Conservation (phyloP, 768 basidiomycete species). For the Ramaria rubella region DNA sequence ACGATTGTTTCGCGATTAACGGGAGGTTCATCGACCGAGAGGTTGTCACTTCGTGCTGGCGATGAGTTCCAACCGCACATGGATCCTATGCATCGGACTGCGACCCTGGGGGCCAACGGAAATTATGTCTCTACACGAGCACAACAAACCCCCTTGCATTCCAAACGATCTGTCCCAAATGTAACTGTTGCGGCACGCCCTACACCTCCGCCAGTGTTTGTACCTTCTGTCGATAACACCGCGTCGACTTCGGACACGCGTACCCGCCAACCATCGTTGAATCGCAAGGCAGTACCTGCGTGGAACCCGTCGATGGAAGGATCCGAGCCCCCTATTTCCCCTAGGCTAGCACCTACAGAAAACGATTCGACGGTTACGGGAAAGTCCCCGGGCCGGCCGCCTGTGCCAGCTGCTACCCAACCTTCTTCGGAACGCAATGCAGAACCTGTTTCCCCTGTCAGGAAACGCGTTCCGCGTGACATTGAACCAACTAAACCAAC, state of each 20-base stretch:
- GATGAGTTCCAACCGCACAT: not conserved
- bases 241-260: constrained; percentile 10
- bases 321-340: constrained; percentile 17
- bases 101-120: not conserved
- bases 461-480: constrained; percentile 1
- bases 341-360: constrained; percentile 15
- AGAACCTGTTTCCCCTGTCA: not conserved
- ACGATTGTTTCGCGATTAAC: constrained; percentile 6
- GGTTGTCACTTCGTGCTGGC: not conserved
- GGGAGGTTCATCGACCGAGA: constrained; percentile 6
- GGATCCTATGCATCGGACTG: not conserved
- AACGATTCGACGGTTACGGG: not conserved
- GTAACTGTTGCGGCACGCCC: not conserved
- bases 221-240: not conserved
- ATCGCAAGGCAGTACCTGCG: constrained; percentile 24
- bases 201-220: not conserved
- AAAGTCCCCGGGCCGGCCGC: not conserved
- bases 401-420: not conserved
- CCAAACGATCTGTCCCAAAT: constrained; percentile 6
- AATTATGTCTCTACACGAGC: not conserved
- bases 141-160: not conserved
- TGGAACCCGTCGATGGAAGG: constrained; percentile 22
- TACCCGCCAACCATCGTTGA: constrained; percentile 23
- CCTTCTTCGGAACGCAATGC: not conserved
- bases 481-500: not conserved